Evolutionary conservation across 805 yeast genomes (phyloP), one percentile per base, ranked within the genome.

Genomic region (Saccharomycopsis sp.): DNA sequence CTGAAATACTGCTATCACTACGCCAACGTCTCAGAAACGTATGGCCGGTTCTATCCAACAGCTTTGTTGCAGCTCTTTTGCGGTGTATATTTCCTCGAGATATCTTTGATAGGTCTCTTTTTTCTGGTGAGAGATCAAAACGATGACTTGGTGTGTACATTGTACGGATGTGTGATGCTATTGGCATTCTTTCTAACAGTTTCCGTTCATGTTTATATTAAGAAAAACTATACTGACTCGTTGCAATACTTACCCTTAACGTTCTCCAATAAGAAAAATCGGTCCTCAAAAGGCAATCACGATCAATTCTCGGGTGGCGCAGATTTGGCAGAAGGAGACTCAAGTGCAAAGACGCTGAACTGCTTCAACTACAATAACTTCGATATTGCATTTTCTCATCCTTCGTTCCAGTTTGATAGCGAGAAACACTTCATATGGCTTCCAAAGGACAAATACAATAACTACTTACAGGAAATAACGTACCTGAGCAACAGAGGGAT

Each of bases 21-120:
- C 44, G 70, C 67, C 14, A 81, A 82, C 59, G 72, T 71, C 20
- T 79, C 87, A 1, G 92, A 87, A 64, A 83, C 89, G 0, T 71
- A 75, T 64, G 97, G 97, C 0, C 75, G 74, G 58, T 73, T 87
- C 51, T 91, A 88, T 68, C 88, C 94, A 1, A 74, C 75, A 1
- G 95, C 96, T 0, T 70, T 91, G 18, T 76, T 86, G 58, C 96
- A 89, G 58, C 69, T 91, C 50, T 89, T 87, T 65, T 76, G 87
- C 0, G 97, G 97, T 0, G 71, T 91, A 1, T 91, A 91, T 68
- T 88, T 91, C 65, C 75, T 89, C 66, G 95, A 91, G 65, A 74
- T 85, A 41, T 87, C 91, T 61, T 70, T 91, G 64, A 77, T 88
- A 48, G 97, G 97, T 0, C 71, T 89, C 8, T 84, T 89, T 64